Conservation (phyloP, 108 stramenopile genomes). For the Mayamaea pseudoterrestris region DNA sequence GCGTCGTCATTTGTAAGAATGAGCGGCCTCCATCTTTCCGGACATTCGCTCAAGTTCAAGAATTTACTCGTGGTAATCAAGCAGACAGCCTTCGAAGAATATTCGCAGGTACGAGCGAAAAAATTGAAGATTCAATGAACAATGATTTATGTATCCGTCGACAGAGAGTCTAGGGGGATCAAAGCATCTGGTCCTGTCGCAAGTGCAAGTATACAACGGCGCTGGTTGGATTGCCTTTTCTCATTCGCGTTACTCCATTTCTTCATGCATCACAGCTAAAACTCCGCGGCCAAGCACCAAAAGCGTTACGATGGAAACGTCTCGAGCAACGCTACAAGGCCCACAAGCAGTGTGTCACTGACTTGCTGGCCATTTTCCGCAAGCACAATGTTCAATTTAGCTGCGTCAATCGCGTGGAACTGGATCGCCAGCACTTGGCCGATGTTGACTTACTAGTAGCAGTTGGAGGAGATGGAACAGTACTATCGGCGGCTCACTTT, state of each 20-base stretch:
- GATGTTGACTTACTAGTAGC: conserved; percentile 89
- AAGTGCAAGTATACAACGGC: too few species aligned
- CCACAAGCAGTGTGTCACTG: conserved; percentile 83
- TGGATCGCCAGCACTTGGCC: conserved; percentile 88
- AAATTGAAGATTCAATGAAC: too few species aligned
- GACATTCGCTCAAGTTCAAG: conserved; percentile 18
- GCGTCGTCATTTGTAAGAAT: too few species aligned
- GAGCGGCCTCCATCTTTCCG: conserved; percentile 1
- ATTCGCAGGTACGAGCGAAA: conserved; percentile 22
- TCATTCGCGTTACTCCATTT: conserved; percentile 8
- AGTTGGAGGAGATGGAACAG: conserved; percentile 95
- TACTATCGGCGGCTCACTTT: conserved; percentile 77
- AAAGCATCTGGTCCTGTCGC: too few species aligned
- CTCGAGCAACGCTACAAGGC: conserved; percentile 80
- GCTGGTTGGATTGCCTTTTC: too few species aligned
- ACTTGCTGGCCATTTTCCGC: conserved; percentile 43
- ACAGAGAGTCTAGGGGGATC: too few species aligned
- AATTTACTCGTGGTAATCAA: conserved; percentile 92
- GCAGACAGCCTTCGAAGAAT: conserved; percentile 90
- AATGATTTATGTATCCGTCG: too few species aligned
- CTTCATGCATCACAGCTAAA: conserved; percentile 53
- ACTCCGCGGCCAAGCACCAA: conserved; percentile 89
- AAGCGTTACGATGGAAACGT: conserved; percentile 89
- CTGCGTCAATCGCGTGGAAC: conserved; percentile 87
- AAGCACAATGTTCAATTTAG: conserved; percentile 65